Evolutionary conservation across 2,329 filamentous ascomycete species (phyloP), one percentile per base, ranked within the genome.

Genomic region (Furcasterigmium furcatum): DNA sequence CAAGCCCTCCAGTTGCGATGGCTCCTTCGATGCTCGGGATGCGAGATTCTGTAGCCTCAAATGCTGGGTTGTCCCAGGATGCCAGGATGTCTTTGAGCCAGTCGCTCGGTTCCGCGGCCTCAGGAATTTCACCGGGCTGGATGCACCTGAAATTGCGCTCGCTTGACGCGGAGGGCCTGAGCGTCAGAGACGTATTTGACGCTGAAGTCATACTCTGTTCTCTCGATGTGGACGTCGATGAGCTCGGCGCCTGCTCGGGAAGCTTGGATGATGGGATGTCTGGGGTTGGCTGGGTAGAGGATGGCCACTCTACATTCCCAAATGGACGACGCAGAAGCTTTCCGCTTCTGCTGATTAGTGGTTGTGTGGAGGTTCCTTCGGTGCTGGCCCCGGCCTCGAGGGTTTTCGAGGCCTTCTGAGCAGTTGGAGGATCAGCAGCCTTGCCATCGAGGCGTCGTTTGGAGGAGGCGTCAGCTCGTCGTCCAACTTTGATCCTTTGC

Each of bases 31-130:
- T 45, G 4, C 59, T 63, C 5, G 75, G 77, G 19, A 84, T 74
- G 0, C 61, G 52, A 2, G 63, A 53, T 44, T 81, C 69, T 1
- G 63, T 61, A 4, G 61, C 57, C n/a, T 74, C 66, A 59, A 95
- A 96, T 1, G 88, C 70, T 0, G 89, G 88, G 48, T 91, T 95
- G 9, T 85, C 65, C 88, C 89, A 95, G 9, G 70, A 72, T 29
- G 73, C 62, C 2, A 90, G 63, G 7, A 92, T 55, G 7, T 73
- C 66, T 9, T 74, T 69, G 3, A 91, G 65, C 86, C 85, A 90
- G 9, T 61, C 53, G 38, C 59, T 67, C 8, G 55, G 52, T 21
- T 55, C 43, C 10, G 50, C 42, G 8, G 41, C 64, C 18, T 16
- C n/a, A 16, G 19, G 16, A 19, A 16, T 3, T 5, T 36, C 34